A percentile compares a stretch with the other conserved stretches of the same genome.
Evolutionary conservation across 345 rosid species (phyloP).

Genomic region (Euphorbia peplus): DNA sequence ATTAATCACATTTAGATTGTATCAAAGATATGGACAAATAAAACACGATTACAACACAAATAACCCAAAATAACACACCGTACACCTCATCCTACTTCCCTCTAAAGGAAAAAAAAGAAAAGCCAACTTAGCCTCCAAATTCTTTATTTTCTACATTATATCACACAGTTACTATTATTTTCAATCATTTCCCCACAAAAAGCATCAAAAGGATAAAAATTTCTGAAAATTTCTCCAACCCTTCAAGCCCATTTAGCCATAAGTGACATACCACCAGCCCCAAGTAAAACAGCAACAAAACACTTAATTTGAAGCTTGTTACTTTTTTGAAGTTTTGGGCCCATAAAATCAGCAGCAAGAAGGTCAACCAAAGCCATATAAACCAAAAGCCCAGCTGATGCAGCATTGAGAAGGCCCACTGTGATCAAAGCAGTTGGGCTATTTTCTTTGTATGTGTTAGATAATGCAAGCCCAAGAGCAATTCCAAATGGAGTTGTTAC

Average conservation of each 20-base stretch:
- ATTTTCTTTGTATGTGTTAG: constrained; percentile 41
- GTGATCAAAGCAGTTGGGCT: constrained; percentile 52
- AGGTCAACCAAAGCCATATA: constrained; percentile 77
- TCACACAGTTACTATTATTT: too few relatives aligned
- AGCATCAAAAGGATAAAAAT: too few relatives aligned
- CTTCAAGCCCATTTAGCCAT: constrained; percentile 62
- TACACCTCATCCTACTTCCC: too few relatives aligned
- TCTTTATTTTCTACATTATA: too few relatives aligned
- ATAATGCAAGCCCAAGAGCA: constrained; percentile 48
- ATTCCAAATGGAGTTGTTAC: constrained; percentile 63
- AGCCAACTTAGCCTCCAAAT: too few relatives aligned
- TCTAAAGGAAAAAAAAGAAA: too few relatives aligned
- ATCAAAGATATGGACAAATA: too few relatives aligned
- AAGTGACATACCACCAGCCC: constrained; percentile 57
- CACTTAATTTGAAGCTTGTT: constrained; percentile 36
- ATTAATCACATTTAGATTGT: too few relatives aligned
- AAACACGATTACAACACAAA: too few relatives aligned
- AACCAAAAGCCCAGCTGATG: constrained; percentile 66
- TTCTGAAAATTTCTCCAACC: too few relatives aligned
- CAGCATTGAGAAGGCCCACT: constrained; percentile 53
- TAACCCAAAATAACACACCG: too few relatives aligned
- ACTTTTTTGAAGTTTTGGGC: constrained; percentile 39
- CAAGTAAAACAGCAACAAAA: constrained; percentile 42
- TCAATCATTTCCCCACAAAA: too few relatives aligned
- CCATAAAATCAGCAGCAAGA: constrained; percentile 61